Evolutionary conservation across 306 rosid genomes (phyloP).

Genomic region (Inga leiocalycina): DNA sequence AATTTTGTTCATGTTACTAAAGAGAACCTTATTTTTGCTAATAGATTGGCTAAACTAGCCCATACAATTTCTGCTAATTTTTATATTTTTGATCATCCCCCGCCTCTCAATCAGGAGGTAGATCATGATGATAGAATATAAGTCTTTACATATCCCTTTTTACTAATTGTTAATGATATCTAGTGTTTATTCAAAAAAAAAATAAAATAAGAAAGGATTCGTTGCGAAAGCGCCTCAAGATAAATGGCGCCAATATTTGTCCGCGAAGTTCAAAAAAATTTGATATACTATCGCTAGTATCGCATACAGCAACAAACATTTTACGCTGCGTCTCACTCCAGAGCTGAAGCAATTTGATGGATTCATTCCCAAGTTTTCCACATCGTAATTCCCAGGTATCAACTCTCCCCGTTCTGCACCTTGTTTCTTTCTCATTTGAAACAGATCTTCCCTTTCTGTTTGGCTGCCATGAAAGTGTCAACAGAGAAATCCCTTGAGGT

Average conservation of each 20-base stretch:
- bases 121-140: too few relatives aligned
- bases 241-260: conserved; percentile 24
- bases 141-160: too few relatives aligned
- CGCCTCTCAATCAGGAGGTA: too few relatives aligned
- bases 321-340: background rate
- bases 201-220: background rate
- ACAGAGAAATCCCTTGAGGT: background rate
- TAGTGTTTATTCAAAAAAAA: too few relatives aligned
- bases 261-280: conserved; percentile 28
- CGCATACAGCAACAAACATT: background rate
- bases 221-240: background rate
- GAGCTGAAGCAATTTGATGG: conserved; percentile 35
- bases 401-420: background rate
- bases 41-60: too few relatives aligned
- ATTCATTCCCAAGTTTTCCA: conserved; percentile 28
- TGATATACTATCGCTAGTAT: background rate
- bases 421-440: background rate
- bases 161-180: too few relatives aligned
- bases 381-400: conserved; percentile 53
- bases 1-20: too few relatives aligned
- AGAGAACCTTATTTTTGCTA: too few relatives aligned
- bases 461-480: conserved; percentile 34
- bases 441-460: background rate
- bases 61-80: too few relatives aligned
- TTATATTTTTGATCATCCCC: too few relatives aligned